Conservation (phyloP, 1,284 basidiomycete species). For the Cutaneotrichosporon sp. region DNA sequence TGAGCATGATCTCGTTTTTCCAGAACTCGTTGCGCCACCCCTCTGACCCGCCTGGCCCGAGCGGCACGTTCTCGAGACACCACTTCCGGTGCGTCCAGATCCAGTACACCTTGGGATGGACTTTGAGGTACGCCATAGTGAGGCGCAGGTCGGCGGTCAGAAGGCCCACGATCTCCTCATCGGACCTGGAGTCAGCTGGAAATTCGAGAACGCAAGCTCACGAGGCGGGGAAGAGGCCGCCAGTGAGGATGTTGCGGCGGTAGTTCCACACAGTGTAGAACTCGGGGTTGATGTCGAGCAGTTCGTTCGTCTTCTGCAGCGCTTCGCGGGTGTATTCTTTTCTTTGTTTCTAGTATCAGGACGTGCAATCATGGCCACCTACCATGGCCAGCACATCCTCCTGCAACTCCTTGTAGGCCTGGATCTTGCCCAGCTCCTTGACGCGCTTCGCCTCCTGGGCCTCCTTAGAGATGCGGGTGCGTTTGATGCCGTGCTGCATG, state of each 20-base stretch:
- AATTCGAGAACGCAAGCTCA: slow-evolving; percentile 39
- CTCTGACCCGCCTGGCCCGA: slow-evolving; percentile 55
- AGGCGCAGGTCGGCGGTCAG: slow-evolving; percentile 70
- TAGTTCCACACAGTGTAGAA: slow-evolving; percentile 95
- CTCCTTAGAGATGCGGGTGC: slow-evolving; percentile 60
- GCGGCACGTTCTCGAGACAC: slow-evolving; percentile 79
- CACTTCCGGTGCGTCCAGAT: slow-evolving; percentile 95
- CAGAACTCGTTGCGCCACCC: slow-evolving; percentile 71
- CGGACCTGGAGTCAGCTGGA: slow-evolving; percentile 16
- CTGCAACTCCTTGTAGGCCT: slow-evolving; percentile 66
- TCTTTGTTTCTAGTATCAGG: slow-evolving; percentile 57
- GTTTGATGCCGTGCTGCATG: slow-evolving; percentile 68
- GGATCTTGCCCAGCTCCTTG: slow-evolving; percentile 68
- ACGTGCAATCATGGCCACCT: slow-evolving; percentile 31
- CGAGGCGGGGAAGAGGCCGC: slow-evolving; percentile 67
- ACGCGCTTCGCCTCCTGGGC: slow-evolving; percentile 61
- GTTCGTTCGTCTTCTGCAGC: slow-evolving; percentile 64
- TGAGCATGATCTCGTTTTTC: slow-evolving; percentile 74
- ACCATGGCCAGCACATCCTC: slow-evolving; percentile 64
- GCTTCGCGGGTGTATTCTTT: slow-evolving; percentile 64
- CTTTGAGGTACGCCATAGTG: slow-evolving; percentile 71
- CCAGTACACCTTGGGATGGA: slow-evolving; percentile 90
- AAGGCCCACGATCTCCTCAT: slow-evolving; percentile 59
- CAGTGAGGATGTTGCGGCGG: slow-evolving; percentile 66
- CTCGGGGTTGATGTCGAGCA: slow-evolving; percentile 79